Percentiles rank a stretch among this genome's conserved stretches.
phyloP scores from a whole-genome alignment of 208 protist species.

The Naegleria gruberi region DNA sequence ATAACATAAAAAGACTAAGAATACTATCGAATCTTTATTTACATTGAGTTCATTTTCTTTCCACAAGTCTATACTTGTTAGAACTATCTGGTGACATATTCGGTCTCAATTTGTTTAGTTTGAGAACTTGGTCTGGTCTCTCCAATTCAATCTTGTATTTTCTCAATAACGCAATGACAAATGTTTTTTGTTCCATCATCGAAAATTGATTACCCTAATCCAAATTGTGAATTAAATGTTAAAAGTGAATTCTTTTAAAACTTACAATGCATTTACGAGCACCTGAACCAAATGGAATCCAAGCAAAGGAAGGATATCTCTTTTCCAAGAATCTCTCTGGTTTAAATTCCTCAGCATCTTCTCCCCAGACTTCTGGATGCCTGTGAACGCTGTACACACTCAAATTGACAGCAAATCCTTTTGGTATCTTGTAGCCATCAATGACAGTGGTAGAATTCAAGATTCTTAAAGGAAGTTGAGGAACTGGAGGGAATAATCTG shows the following conservation, averaged over 20 bases:
- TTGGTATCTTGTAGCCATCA: slow-evolving; percentile 3
- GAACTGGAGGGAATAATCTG: neutral
- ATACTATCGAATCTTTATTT: too few species aligned
- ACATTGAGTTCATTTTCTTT: too few species aligned
- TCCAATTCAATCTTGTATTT: neutral
- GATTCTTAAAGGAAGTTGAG: neutral
- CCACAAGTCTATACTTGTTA: neutral
- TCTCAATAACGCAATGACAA: neutral
- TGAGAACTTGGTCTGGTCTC: neutral
- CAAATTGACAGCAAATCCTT: neutral
- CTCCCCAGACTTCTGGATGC: neutral
- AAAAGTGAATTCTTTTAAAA: neutral
- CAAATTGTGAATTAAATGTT: too few species aligned
- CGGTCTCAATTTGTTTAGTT: neutral
- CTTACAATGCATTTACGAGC: neutral
- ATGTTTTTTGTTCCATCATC: neutral
- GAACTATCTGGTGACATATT: neutral
- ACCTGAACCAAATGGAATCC: neutral
- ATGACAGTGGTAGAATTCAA: neutral
- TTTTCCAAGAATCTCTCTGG: neutral
- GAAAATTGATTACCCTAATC: neutral
- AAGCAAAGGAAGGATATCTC: neutral
- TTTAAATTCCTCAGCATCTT: neutral
- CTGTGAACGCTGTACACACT: neutral
- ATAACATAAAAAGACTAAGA: too few species aligned